Evolutionary conservation across 345 rosid genomes (phyloP).

Genomic region (Lenwebbia sp.): DNA sequence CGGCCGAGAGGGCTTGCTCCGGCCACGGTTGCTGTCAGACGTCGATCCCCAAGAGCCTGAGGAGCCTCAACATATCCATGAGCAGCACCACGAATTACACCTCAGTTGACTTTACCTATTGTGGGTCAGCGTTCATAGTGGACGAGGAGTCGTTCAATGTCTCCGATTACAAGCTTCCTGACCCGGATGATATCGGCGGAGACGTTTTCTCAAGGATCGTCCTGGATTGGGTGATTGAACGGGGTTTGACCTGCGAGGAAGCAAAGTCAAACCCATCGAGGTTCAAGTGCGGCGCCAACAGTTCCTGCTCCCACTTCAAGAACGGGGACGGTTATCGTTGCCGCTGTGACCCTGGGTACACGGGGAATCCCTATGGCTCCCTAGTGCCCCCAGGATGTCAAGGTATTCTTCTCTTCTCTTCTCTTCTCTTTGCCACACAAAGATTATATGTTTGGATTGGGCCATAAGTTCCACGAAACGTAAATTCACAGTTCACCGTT

Average conservation of each 20-base stretch:
- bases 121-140: background rate
- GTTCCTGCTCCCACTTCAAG: rapidly evolving
- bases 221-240: background rate
- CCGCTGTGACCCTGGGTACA: no score
- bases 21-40: background rate
- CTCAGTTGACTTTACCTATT: background rate
- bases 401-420: no score
- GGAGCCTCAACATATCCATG: background rate
- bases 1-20: no score
- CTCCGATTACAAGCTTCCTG: background rate
- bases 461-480: no score
- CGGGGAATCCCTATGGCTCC: no score
- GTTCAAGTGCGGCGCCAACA: background rate
- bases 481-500: no score
- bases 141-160: background rate
- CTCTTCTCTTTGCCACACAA: no score
- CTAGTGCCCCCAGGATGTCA: no score
- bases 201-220: background rate
- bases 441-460: no score
- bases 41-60: background rate
- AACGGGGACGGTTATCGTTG: background rate
- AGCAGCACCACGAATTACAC: background rate
- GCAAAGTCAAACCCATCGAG: background rate
- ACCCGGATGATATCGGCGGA: rapidly evolving
- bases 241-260: background rate